A percentile compares a stretch with the other conserved stretches of the same genome.
Conservation (phyloP, 1,284 basidiomycete genomes). For the Melampsora abietis-canadensis region DNA sequence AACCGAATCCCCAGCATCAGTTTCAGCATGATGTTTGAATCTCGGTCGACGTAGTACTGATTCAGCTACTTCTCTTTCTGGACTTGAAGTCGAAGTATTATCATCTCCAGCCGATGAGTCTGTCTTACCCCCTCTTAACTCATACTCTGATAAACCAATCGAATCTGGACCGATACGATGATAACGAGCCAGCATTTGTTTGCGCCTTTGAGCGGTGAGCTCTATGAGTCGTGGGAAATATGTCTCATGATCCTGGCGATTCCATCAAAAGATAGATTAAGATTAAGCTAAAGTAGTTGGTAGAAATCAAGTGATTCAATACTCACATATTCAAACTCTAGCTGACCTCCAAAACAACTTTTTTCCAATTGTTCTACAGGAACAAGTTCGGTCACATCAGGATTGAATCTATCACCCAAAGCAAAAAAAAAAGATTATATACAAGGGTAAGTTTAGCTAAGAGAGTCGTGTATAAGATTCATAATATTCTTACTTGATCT, state of each 20-base stretch:
- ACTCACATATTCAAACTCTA: conserved; percentile 73
- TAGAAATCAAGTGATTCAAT: conserved; percentile 45
- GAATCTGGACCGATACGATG: background rate
- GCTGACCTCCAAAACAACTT: conserved; percentile 70
- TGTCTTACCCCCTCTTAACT: conserved; percentile 9
- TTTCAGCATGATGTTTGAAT: background rate
- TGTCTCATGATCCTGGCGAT: conserved; percentile 18
- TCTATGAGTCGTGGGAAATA: conserved; percentile 21
- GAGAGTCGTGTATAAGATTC: background rate
- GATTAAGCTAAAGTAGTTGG: background rate
- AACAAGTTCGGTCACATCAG: conserved; percentile 67
- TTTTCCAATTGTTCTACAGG: conserved; percentile 72
- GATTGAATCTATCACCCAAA: conserved; percentile 63
- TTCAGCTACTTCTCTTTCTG: background rate
- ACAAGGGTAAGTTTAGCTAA: too few relatives aligned
- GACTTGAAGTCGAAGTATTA: background rate
- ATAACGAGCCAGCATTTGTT: conserved; percentile 23
- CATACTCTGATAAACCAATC: conserved; percentile 31
- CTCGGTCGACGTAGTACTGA: background rate
- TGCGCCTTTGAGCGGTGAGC: background rate
- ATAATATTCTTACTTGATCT: conserved; percentile 58
- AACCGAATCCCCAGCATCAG: background rate
- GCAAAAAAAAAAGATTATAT: background rate
- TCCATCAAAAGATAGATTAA: background rate
- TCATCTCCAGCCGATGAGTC: background rate